Conservation (phyloP, 495 filamentous ascomycete species). For the Articulospora tetracladia region DNA sequence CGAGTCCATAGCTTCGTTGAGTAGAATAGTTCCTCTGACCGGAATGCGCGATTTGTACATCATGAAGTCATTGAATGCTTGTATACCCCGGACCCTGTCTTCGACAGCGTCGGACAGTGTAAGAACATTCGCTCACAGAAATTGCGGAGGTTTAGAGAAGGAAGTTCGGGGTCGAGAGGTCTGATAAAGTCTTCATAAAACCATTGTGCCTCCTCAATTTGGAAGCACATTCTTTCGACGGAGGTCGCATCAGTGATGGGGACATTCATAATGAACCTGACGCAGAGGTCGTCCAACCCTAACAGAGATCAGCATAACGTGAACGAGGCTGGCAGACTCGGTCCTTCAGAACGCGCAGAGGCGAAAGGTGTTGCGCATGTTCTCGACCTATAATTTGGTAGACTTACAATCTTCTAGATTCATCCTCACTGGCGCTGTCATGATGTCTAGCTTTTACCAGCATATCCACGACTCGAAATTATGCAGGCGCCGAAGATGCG, state of each 20-base stretch:
- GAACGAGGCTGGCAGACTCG: background rate
- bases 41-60: constrained; percentile 92
- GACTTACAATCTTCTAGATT: constrained; percentile 82
- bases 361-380: background rate
- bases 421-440: constrained; percentile 73
- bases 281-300: constrained; percentile 95
- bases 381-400: constrained; percentile 2
- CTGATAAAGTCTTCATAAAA: constrained; percentile 99
- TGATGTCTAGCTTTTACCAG: constrained; percentile 44
- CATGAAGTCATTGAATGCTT: constrained; percentile 85
- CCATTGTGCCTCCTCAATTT: constrained; percentile 99
- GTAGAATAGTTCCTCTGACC: constrained; percentile 86
- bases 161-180: constrained; percentile 77
- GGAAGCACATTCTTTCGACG: constrained; percentile 92
- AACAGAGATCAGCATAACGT: constrained; percentile 7
- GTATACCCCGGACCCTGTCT: constrained; percentile 64
- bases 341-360: background rate
- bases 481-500: constrained; percentile 1
- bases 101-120: constrained; percentile 82
- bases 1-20: constrained; percentile 88
- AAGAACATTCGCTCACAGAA: constrained; percentile 89
- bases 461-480: constrained; percentile 38
- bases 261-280: constrained; percentile 93
- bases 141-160: constrained; percentile 73
- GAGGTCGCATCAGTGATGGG: constrained; percentile 85